A percentile compares a stretch with the other conserved stretches of the same genome.
These are phyloP conservation scores for Wakefieldia striispora DNA, from an alignment of 768 basidiomycete genomes.

Conservation along the genomic window DNA sequence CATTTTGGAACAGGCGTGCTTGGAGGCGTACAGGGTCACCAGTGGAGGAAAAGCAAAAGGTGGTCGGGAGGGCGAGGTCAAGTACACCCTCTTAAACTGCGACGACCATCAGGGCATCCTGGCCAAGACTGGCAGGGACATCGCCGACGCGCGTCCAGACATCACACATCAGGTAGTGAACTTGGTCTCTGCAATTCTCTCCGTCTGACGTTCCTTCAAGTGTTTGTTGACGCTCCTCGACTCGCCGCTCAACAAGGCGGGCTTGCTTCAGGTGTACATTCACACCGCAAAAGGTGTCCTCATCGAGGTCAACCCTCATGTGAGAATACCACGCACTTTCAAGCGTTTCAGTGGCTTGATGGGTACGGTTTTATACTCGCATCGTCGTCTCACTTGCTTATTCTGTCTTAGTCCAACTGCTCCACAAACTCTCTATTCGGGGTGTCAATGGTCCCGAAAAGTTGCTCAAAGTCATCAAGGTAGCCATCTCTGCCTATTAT, in stretches of 20 bases:
- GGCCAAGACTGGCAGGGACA: conserved; percentile 96
- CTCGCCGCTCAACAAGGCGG: conserved; percentile 97
- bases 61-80: conserved; percentile 71
- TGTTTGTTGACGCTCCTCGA: conserved; percentile 95
- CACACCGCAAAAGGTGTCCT: conserved; percentile 95
- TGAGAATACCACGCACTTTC: conserved; percentile 96
- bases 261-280: conserved; percentile 94
- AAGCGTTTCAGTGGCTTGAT: conserved; percentile 98
- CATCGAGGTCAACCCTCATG: conserved; percentile 98
- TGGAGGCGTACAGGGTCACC: conserved; percentile 90
- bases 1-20: conserved; percentile 88
- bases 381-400: conserved; percentile 1
- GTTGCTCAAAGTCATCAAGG: conserved; percentile 95
- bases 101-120: conserved; percentile 99
- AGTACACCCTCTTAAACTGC: conserved; percentile 96
- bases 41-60: conserved; percentile 52
- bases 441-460: conserved; percentile 98
- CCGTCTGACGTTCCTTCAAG: conserved; percentile 40
- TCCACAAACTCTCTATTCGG: conserved; percentile 93
- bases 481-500: conserved; percentile 30
- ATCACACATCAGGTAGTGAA: conserved; percentile 91
- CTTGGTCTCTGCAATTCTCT: background rate
- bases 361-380: conserved; percentile 52
- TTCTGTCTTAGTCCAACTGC: conserved; percentile 74
- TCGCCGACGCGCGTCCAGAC: conserved; percentile 98